Evolutionary conservation across 352 stramenopile species (phyloP).

Genomic region (Phytophthora podocarpi): DNA sequence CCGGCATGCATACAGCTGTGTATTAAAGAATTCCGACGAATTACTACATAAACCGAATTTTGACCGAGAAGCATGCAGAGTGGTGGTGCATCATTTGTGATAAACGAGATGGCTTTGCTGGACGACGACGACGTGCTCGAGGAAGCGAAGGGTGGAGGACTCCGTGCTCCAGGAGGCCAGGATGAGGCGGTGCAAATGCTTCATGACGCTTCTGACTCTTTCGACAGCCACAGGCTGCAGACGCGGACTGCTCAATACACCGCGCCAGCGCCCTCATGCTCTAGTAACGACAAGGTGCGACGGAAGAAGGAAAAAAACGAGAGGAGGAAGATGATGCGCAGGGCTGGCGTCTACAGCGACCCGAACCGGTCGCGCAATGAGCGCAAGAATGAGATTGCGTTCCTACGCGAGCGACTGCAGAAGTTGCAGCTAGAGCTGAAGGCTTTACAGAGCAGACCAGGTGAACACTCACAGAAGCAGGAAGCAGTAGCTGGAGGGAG

Average conservation of each 20-base stretch:
- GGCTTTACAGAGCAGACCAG: background rate
- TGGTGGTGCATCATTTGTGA: background rate
- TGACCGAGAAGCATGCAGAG: too few species aligned
- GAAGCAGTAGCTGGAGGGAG: background rate
- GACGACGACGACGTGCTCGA: conserved; percentile 10
- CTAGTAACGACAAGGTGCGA: background rate
- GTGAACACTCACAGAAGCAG: background rate
- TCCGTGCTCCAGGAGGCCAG: too few species aligned
- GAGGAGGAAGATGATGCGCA: conserved; percentile 27
- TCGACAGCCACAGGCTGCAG: too few species aligned
- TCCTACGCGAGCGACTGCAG: conserved; percentile 38
- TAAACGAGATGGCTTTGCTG: background rate
- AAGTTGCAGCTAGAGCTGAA: conserved; percentile 19
- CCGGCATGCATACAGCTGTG: too few species aligned
- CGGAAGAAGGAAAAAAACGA: conserved; percentile 19
- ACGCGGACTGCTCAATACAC: too few species aligned
- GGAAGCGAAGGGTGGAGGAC: too few species aligned
- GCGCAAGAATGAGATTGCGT: conserved; percentile 44
- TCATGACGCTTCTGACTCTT: too few species aligned
- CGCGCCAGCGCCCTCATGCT: too few species aligned
- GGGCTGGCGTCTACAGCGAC: conserved; percentile 29
- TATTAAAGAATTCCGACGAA: too few species aligned
- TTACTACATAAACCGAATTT: too few species aligned
- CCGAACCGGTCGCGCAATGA: conserved; percentile 42
- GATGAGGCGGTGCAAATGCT: too few species aligned